Evolutionary conservation across 225 moss, liverwort and hornwort species (phyloP), one percentile per base, ranked within the genome.

Genomic region (Thuidium tamariscinum): DNA sequence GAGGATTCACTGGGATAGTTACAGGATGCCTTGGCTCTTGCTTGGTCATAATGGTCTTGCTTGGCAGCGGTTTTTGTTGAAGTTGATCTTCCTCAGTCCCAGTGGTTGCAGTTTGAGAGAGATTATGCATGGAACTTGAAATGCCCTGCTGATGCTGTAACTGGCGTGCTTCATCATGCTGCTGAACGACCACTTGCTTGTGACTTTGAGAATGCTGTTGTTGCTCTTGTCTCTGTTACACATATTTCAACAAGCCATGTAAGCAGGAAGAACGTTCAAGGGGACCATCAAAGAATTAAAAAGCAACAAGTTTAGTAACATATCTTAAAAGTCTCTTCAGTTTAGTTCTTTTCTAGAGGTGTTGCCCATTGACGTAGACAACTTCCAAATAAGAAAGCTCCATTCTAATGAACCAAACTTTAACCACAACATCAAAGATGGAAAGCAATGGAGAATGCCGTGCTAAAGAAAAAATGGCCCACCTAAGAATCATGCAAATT

Each of bases 61-160:
- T 88, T 46, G 87, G 80, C 63, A 91, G 48, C 30, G 90, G 82
- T 74, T 97, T 94, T 83, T 90, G 92, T 36, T 91, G 91, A 39
- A 65, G 39, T 79, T 84, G 88, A 39, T 70, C 85, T 42, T 86
- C 90, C 74, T 95, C 96, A 77, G 92, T 87, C 77, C 82, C 89
- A 67, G 85, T 29, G 21, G 92, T 81, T 54, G 91, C 85, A 80
- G 92, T 76, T 91, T 91, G 93, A 76, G 91, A 84, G 82, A 94
- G 95, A 82, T 91, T 95, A 42, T 91, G 95, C 92, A 97, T 93
- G 84, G 93, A 93, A 87, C 85, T 94, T 56, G 92, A 89, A 82
- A 96, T 93, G 66, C 95, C 96, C 89, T 95, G 96, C 87, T 96
- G 97, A 93, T 97, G 97, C 89, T 97, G 96, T 81, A 94, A 91